Conservation (phyloP, 2,329 filamentous ascomycete species). For the Alternaria solani region DNA sequence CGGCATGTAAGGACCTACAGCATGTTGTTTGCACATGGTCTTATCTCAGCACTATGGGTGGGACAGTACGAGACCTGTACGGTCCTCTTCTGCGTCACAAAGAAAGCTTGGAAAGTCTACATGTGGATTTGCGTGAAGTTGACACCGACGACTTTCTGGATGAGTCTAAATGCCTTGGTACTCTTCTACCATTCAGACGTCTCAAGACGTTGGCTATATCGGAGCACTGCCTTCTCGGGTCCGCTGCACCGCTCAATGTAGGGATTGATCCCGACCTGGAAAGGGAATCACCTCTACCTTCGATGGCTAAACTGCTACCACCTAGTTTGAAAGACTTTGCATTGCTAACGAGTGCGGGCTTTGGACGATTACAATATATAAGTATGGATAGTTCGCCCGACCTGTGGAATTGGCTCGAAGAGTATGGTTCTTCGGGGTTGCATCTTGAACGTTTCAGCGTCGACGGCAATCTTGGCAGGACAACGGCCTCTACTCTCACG, state of each 20-base stretch:
- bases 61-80: constrained; percentile 16
- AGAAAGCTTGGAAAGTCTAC: constrained; percentile 25
- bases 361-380: accelerated
- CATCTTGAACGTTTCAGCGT: constrained; percentile 1
- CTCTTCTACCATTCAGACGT: constrained; percentile 15
- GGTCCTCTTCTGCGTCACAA: constrained; percentile 21
- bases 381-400: constrained; percentile 4
- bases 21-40: constrained; percentile 36
- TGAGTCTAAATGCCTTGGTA: constrained; percentile 9
- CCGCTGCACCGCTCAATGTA: not conserved
- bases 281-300: not conserved
- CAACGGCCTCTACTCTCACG: not conserved
- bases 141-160: not conserved
- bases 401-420: constrained; percentile 14
- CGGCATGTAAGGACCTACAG: constrained; percentile 24
- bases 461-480: not conserved
- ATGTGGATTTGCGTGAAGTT: constrained; percentile 23
- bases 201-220: constrained; percentile 24
- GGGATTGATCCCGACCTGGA: accelerated
- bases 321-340: constrained; percentile 14
- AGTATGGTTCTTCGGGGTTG: constrained; percentile 6
- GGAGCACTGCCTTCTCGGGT: constrained; percentile 16
- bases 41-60: not conserved
- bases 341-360: constrained; percentile 4
- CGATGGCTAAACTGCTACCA: constrained; percentile 23